Base-by-base conservation (phyloP, 2,329 filamentous ascomycete genomes). In the Talaromyces sp. region DNA sequence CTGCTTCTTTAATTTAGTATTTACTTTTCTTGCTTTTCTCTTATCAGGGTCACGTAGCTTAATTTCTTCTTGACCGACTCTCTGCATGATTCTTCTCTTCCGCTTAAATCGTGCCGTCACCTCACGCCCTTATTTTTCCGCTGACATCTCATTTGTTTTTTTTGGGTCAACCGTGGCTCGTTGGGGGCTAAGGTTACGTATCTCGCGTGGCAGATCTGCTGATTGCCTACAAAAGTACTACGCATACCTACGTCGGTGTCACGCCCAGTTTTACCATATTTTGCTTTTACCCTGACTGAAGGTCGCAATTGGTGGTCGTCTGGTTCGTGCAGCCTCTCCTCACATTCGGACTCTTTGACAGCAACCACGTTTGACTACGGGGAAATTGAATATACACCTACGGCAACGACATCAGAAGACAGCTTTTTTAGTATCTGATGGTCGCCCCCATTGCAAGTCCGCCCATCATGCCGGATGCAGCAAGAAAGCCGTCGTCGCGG, bases 401-500 rank as follows among this genome's bases (percentile, higher is more conserved):
- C 6, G n/a, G 11, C n/a, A 42, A 28, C 35, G 14, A 16, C 4
- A 56, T 8, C 52, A 16, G n/a, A 37, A 40, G 18, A 25, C 12
- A 23, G 6, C 7, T n/a, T 21, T 12, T 39, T 23, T 37, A 57
- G 3, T 21, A 35, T 23, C 35, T 21, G 21, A 63, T 63, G 58
- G 25, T 46, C 18, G 57, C 48, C 12, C 21, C 58, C 7, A 35
- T 50, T 18, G 16, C 21, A 8, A 55, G 11, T 40, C 37, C 23
- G 37, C 28, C 37, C 48, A 42, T 31, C 28, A 63, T 60, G 62
- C 39, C 58, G 28, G 58, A 55, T 83, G 96, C 93, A 78, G 97
- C 98, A 93, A 93, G 98, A 84, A 93, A 98, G 80, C 97, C 93
- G 67, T 97, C 93, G 31, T 97, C 93, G 72, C 88, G 93, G 76